Conservation (phyloP, 2,329 filamentous ascomycete genomes). For the Xylaria multiplex region DNA sequence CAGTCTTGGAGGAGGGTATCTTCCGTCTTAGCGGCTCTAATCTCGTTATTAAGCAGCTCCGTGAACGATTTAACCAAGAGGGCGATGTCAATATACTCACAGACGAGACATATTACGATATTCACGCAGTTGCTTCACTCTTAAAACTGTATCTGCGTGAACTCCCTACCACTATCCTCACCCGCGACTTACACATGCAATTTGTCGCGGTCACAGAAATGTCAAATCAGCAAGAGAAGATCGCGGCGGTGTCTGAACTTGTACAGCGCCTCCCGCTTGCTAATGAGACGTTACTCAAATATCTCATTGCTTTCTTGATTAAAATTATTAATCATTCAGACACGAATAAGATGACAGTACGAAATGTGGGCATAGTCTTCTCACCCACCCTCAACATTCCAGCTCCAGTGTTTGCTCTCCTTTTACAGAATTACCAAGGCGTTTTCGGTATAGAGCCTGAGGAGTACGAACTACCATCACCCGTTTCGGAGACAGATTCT, state of each 20-base stretch:
- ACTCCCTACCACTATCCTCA: conserved; percentile 89
- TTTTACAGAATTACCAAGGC: conserved; percentile 86
- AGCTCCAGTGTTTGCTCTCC: conserved; percentile 90
- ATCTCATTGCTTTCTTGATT: conserved; percentile 88
- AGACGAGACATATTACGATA: conserved; percentile 89
- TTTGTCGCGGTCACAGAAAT: conserved; percentile 88
- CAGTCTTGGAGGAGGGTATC: conserved; percentile 88
- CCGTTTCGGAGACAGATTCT: conserved; percentile 53
- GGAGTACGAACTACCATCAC: conserved; percentile 67
- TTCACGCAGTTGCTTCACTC: conserved; percentile 93
- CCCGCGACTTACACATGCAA: conserved; percentile 86
- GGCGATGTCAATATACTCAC: conserved; percentile 87
- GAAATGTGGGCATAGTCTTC: conserved; percentile 98
- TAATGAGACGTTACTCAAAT: conserved; percentile 83
- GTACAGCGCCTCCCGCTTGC: conserved; percentile 81
- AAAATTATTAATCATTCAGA: conserved; percentile 90
- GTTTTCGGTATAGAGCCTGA: conserved; percentile 82
- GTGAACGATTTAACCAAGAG: conserved; percentile 92
- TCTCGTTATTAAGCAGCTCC: conserved; percentile 87
- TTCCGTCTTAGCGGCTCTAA: conserved; percentile 98
- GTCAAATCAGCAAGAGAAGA: conserved; percentile 77
- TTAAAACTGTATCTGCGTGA: conserved; percentile 95
- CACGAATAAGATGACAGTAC: conserved; percentile 97
- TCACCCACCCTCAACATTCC: conserved; percentile 97
- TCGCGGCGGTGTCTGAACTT: conserved; percentile 78